These are phyloP conservation scores for Phytophthora foliorum DNA, from an alignment of 352 stramenopile species.

Conservation along the genomic window DNA sequence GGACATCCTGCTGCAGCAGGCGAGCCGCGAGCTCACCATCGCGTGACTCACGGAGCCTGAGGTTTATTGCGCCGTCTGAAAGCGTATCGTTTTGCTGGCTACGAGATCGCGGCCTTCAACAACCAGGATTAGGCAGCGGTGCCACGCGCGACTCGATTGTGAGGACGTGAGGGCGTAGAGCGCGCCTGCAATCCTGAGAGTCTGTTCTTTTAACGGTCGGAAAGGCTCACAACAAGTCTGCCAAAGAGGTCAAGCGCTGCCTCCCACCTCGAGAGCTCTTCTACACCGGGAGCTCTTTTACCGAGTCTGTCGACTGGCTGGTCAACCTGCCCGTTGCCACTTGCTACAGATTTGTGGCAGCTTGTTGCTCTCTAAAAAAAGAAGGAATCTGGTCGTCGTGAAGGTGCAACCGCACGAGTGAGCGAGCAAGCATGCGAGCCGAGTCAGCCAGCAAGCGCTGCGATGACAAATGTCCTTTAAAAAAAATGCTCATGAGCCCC, in stretches of 20 bases:
- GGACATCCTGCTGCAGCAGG: slow-evolving; percentile 19
- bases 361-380: not conserved
- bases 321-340: slow-evolving; percentile 15
- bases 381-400: not conserved
- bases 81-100: slow-evolving; percentile 23
- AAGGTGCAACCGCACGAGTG: slow-evolving; percentile 17
- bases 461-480: not conserved
- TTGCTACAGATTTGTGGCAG: slow-evolving; percentile 3
- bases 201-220: slow-evolving; percentile 18
- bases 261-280: slow-evolving; percentile 21
- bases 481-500: not conserved
- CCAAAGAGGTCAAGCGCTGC: not conserved
- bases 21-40: slow-evolving; percentile 10
- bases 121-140: slow-evolving; percentile 6
- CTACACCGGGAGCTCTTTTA: slow-evolving; percentile 29
- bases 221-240: not conserved
- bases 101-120: slow-evolving; percentile 20
- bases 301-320: slow-evolving; percentile 17
- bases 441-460: not conserved
- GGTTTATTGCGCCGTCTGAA: slow-evolving; percentile 17
- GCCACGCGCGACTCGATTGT: slow-evolving; percentile 19
- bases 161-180: slow-evolving; percentile 17
- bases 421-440: slow-evolving; percentile 6
- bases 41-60: slow-evolving; percentile 11
- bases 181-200: slow-evolving; percentile 3